phyloP scores from a whole-genome alignment of 2,329 filamentous ascomycete species.

The Lasiodiplodia hormozganensis region DNA sequence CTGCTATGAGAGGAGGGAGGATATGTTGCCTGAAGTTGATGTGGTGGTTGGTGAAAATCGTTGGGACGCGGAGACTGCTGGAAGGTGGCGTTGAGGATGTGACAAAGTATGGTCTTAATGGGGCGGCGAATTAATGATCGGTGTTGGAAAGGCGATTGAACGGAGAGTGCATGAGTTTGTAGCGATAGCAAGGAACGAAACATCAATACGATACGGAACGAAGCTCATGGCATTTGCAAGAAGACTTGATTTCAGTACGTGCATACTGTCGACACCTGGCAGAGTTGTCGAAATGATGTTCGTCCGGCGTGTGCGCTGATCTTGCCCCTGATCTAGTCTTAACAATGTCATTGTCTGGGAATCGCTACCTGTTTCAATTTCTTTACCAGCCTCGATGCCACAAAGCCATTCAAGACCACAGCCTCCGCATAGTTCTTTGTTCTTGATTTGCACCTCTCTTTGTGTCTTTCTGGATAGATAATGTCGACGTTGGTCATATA shows the following conservation, averaged over 20 bases:
- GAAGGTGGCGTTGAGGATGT: background rate
- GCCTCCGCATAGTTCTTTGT: background rate
- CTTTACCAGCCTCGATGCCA: background rate
- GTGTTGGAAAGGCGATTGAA: background rate
- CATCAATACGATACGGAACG: background rate
- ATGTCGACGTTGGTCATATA: background rate
- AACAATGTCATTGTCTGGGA: background rate
- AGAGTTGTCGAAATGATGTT: background rate
- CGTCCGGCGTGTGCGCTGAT: background rate
- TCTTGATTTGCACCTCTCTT: background rate
- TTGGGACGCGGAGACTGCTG: background rate
- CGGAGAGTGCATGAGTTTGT: background rate
- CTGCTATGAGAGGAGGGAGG: too few relatives aligned
- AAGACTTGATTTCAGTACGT: background rate
- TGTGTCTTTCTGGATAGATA: background rate
- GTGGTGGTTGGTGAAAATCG: background rate
- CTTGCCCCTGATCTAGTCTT: too few relatives aligned
- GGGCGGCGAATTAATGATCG: background rate
- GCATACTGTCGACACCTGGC: background rate
- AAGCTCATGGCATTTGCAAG: background rate
- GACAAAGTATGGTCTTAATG: background rate
- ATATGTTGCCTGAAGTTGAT: background rate
- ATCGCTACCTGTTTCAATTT: background rate
- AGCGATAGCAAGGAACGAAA: background rate
- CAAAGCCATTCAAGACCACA: background rate